These are phyloP conservation scores for Aeschynomene evenia DNA, from an alignment of 306 rosid species.

Conservation along the genomic window DNA sequence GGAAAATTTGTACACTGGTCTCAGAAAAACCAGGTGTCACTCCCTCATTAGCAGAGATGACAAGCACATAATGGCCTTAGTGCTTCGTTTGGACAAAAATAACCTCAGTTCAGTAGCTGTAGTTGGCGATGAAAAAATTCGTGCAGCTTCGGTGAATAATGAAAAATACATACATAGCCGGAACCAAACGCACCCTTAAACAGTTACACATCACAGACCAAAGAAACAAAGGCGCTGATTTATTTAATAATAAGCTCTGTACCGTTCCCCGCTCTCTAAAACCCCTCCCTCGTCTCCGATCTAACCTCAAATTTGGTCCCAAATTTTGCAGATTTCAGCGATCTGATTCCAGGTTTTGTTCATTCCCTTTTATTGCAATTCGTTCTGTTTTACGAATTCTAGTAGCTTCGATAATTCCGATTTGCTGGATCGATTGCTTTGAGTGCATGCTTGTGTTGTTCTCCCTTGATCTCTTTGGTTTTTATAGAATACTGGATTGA, in stretches of 20 bases:
- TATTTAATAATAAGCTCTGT: neutral
- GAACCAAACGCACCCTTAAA: slow-evolving; percentile 28
- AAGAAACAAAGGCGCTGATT: slow-evolving; percentile 12
- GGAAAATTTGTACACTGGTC: neutral
- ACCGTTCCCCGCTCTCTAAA: slow-evolving; percentile 34
- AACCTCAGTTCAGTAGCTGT: neutral
- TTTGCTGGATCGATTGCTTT: neutral
- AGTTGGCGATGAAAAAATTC: neutral
- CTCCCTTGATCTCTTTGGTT: neutral
- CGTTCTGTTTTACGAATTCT: neutral
- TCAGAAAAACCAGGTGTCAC: neutral
- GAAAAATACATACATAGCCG: neutral
- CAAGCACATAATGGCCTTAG: neutral
- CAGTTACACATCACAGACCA: slow-evolving; percentile 11
- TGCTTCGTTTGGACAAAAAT: neutral
- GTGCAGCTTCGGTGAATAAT: neutral
- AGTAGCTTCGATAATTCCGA: neutral
- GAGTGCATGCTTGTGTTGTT: neutral
- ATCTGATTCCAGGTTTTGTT: slow-evolving; percentile 34
- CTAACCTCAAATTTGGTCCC: slow-evolving; percentile 15
- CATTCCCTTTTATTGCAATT: neutral
- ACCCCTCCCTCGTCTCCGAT: slow-evolving; percentile 49
- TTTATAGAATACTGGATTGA: neutral
- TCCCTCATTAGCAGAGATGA: neutral
- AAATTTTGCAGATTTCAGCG: slow-evolving; percentile 30